These are phyloP conservation scores for Ustilago curta DNA, from an alignment of 1,284 basidiomycete species.

Conservation along the genomic window DNA sequence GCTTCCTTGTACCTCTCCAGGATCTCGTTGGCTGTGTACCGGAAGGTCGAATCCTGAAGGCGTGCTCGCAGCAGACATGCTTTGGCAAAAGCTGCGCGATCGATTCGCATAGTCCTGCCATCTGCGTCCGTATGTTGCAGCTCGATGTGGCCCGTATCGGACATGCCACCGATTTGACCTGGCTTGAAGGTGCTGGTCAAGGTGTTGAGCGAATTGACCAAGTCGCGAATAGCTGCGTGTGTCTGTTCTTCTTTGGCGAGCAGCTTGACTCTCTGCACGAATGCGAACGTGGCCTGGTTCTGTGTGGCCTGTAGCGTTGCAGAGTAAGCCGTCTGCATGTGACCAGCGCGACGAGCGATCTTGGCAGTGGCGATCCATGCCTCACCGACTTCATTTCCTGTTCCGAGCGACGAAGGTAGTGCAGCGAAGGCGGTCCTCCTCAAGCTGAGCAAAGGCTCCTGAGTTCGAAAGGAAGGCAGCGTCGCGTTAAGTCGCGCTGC, in stretches of 20 bases:
- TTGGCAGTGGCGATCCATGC: constrained; percentile 91
- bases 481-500: constrained; percentile 80
- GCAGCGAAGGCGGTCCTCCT: constrained; percentile 83
- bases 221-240: constrained; percentile 86
- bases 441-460: constrained; percentile 90
- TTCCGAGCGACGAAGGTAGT: constrained; percentile 17
- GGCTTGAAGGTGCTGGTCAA: constrained; percentile 37
- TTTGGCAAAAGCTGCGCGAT: constrained; percentile 71
- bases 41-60: constrained; percentile 91
- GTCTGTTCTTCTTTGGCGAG: constrained; percentile 83
- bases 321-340: constrained; percentile 96
- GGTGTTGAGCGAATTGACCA: constrained; percentile 79
- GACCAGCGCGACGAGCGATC: constrained; percentile 92
- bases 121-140: constrained; percentile 31
- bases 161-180: constrained; percentile 17
- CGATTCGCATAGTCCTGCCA: constrained; percentile 28
- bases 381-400: constrained; percentile 70
- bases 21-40: constrained; percentile 79
- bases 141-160: constrained; percentile 29
- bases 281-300: constrained; percentile 80
- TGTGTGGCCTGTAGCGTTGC: constrained; percentile 91
- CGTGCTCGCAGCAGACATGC: constrained; percentile 87
- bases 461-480: constrained; percentile 89
- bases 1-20: constrained; percentile 65
- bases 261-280: constrained; percentile 91